Evolutionary conservation across 192 early-diverging fungal species (phyloP).

Genomic region (Entophlyctis helioformis): DNA sequence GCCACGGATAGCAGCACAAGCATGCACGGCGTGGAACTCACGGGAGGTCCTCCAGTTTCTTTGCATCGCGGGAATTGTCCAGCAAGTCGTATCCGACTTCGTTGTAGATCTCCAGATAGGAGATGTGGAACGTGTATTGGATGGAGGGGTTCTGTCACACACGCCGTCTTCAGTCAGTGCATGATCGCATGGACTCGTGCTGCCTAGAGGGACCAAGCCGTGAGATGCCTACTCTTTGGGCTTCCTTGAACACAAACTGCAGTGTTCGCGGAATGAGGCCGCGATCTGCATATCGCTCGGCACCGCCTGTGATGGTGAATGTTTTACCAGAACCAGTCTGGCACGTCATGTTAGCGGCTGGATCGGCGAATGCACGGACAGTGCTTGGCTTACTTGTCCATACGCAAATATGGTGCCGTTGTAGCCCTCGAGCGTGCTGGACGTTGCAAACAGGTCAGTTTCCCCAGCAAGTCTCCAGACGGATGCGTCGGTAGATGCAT

Average conservation of each 20-base stretch:
- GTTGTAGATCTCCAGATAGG: conserved; percentile 56
- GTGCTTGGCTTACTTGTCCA: conserved; percentile 23
- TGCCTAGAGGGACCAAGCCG: neutral
- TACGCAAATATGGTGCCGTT: conserved; percentile 57
- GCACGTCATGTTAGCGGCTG: too few species aligned
- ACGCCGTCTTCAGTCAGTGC: conserved; percentile 9
- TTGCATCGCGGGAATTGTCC: conserved; percentile 40
- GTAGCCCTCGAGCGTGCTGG: conserved; percentile 45
- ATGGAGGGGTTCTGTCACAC: too few species aligned
- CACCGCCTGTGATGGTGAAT: conserved; percentile 56
- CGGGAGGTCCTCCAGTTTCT: conserved; percentile 52
- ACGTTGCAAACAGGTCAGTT: too few species aligned
- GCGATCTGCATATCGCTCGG: conserved; percentile 44
- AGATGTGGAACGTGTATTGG: conserved; percentile 33
- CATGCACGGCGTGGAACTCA: conserved; percentile 6
- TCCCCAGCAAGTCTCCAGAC: too few species aligned
- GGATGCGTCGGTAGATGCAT: too few species aligned
- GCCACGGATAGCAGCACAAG: neutral
- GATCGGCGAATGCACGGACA: neutral
- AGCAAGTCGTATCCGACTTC: conserved; percentile 48
- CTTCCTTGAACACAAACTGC: conserved; percentile 44
- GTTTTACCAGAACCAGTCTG: conserved; percentile 56
- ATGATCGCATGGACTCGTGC: neutral
- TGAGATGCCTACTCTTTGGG: conserved; percentile 25
- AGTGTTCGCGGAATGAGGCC: conserved; percentile 48